phyloP scores from a whole-genome alignment of 2,329 filamentous ascomycete genomes.

The Grosmannia huntii region DNA sequence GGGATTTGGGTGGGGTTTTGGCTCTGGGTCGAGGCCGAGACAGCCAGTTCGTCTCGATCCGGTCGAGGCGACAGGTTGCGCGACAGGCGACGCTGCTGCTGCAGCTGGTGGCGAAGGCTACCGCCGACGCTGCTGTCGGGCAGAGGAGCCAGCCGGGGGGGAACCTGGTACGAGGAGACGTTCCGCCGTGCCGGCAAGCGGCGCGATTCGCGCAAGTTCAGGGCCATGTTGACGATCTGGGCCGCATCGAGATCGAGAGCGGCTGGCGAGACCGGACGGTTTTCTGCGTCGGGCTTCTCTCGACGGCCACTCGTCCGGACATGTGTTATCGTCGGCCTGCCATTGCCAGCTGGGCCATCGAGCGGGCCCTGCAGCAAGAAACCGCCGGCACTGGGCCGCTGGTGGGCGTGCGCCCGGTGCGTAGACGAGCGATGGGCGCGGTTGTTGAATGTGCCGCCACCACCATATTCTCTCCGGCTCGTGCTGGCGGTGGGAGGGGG shows the following conservation, averaged over 20 bases:
- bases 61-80: conserved; percentile 48
- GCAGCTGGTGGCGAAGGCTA: conserved; percentile 55
- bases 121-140: conserved; percentile 40
- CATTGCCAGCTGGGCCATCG: background rate
- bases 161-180: conserved; percentile 36
- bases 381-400: background rate
- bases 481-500: too few relatives aligned
- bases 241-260: conserved; percentile 69
- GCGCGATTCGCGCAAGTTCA: conserved; percentile 75
- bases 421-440: background rate
- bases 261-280: background rate
- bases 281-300: background rate
- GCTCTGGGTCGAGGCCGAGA: conserved; percentile 10
- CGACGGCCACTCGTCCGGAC: background rate
- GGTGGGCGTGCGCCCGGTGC: background rate
- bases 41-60: conserved; percentile 20
- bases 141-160: conserved; percentile 36
- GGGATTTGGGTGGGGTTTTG: conserved; percentile 33
- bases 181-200: conserved; percentile 41
- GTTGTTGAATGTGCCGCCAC: too few relatives aligned
- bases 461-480: too few relatives aligned
- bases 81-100: conserved; percentile 53
- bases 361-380: conserved; percentile 1
- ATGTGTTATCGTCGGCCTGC: background rate
- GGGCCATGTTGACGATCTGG: conserved; percentile 84